Conservation (phyloP, 768 basidiomycete species). For the Vararia minispora region DNA sequence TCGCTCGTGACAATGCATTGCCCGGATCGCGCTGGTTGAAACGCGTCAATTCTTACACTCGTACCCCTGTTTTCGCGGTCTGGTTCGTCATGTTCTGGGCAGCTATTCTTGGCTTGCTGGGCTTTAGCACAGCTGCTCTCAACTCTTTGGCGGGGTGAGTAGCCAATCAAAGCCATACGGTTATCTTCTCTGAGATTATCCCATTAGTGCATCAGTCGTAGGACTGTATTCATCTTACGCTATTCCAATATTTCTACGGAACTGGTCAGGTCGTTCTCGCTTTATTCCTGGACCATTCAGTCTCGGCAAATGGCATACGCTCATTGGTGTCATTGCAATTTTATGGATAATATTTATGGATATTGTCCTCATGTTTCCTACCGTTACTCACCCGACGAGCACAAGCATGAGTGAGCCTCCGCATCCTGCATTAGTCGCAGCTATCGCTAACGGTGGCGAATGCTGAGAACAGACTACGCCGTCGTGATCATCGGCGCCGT, state of each 20-base stretch:
- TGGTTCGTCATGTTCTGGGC: slow-evolving; percentile 53
- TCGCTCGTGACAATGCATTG: slow-evolving; percentile 58
- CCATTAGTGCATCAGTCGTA: slow-evolving; percentile 47
- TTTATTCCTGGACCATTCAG: slow-evolving; percentile 47
- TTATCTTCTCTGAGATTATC: neutral
- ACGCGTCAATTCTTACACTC: slow-evolving; percentile 39
- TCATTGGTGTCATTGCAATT: slow-evolving; percentile 46
- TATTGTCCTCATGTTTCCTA: slow-evolving; percentile 38
- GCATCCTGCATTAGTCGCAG: slow-evolving; percentile 1
- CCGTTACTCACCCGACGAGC: no score
- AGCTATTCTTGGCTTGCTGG: slow-evolving; percentile 46
- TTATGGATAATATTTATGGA: slow-evolving; percentile 53
- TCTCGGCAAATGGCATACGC: slow-evolving; percentile 47
- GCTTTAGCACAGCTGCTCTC: slow-evolving; percentile 50
- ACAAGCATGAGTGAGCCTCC: no score
- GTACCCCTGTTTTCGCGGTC: slow-evolving; percentile 61
- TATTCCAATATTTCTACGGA: slow-evolving; percentile 53
- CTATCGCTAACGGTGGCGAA: slow-evolving; percentile 5
- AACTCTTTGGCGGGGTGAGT: slow-evolving; percentile 54
- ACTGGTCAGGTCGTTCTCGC: slow-evolving; percentile 50
- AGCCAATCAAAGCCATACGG: neutral
- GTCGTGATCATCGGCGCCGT: slow-evolving; percentile 53
- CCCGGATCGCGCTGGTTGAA: slow-evolving; percentile 64
- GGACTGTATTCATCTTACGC: slow-evolving; percentile 57
- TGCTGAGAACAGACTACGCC: slow-evolving; percentile 39